Base-by-base conservation (phyloP, 768 basidiomycete species). In the Mycena vitilis region DNA sequence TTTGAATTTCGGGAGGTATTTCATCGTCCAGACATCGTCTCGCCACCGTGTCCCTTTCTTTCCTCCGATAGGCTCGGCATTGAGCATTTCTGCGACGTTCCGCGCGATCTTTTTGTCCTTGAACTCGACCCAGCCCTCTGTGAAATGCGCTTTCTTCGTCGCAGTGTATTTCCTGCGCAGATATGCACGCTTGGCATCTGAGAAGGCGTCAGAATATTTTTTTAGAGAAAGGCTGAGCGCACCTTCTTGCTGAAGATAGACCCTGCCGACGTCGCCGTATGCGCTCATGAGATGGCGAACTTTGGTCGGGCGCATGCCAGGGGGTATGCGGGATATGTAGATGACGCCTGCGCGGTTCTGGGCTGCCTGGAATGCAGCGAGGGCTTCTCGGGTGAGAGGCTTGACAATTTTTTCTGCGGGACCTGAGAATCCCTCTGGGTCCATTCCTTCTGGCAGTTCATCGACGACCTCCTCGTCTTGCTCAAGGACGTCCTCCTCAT, bases 1-100 rank as follows among this genome's bases (percentile, higher is more conserved):
- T 75, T 96, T 98, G 85, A 99, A 99, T 75, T 90, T 93, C 11
- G 96, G 96, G 65, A 99, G 82, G 78, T 99, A 99, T 77, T 97
- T 97, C 95, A 99, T 97, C 64, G 98, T 98, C 98, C 98, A 99
- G 10, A 99, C 90, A 72, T 99, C 98, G 76, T 99, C 97, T 76
- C 95, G 85, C 94, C 95, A 98, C 65, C 95, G 85, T 3, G 89
- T 86, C 7, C 92, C 91, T 77, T 95, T 95, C 83, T 95, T 96
- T 2, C 95, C 95, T 36, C 97, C 98, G 67, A 99, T 96, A 1
- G 95, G 88, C 74, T 96, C 91, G 2, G 96, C 98, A 76, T 99
- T 99, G 71, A 99, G 83, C 95, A 99, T 95, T 63, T 89, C 94
- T 10, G 97, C 97, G 11, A 96, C 91, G 45, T 89, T 90, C 22